phyloP scores from a whole-genome alignment of 352 stramenopile species.

The Albugo laibachii region DNA sequence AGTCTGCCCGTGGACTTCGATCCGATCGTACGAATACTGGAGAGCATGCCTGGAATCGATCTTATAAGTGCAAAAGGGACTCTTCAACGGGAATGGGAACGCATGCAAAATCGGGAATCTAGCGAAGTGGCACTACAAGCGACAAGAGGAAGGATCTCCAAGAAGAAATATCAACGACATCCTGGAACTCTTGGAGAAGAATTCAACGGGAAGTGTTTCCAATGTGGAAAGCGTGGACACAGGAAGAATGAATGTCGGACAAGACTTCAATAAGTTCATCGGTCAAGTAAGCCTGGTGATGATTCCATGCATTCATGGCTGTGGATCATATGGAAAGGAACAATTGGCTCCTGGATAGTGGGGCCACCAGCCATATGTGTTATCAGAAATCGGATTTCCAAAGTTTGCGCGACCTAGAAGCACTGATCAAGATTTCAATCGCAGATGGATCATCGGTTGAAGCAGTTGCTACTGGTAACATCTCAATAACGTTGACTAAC shows the following conservation, averaged over 20 bases:
- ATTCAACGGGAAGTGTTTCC: constrained; percentile 4
- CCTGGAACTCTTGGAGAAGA: neutral
- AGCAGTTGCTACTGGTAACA: neutral
- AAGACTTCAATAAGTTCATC: neutral
- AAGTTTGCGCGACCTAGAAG: no score
- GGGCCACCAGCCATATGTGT: constrained; percentile 5
- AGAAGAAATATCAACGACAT: neutral
- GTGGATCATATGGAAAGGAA: no score
- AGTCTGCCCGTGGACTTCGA: constrained; percentile 1
- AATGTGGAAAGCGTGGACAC: constrained; percentile 1
- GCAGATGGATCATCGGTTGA: no score
- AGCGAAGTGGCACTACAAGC: neutral
- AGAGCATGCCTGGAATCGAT: constrained; percentile 2
- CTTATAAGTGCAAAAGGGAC: neutral
- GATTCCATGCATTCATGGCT: no score
- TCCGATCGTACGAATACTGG: constrained; percentile 1
- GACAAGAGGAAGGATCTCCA: neutral
- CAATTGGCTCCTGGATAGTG: constrained; percentile 2
- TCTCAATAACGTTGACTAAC: neutral
- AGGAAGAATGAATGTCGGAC: constrained; percentile 1
- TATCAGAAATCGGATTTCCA: neutral
- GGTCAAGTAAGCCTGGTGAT: no score
- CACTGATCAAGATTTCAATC: no score
- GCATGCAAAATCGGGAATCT: neutral
- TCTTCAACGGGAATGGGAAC: neutral